Percentiles rank a stretch among this genome's conserved stretches.
Evolutionary conservation across 1,139 yeast species (phyloP).

Genomic region (Yamadazyma oceani): DNA sequence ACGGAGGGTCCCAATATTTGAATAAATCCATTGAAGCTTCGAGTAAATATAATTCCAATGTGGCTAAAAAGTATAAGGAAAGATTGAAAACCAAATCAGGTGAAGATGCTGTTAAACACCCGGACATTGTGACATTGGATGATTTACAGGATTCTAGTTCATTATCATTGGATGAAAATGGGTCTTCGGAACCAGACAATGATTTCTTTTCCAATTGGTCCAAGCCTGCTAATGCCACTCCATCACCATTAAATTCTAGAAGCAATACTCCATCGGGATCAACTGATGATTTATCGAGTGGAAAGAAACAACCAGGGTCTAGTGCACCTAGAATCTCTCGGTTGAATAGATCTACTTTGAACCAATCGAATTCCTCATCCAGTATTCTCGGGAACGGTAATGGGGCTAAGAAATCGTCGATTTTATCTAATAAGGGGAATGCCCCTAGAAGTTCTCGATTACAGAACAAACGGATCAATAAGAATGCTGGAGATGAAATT

Average conservation of each 20-base stretch:
- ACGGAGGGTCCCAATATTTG: slow-evolving; percentile 78
- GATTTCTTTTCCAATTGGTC: slow-evolving; percentile 94
- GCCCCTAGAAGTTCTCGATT: slow-evolving; percentile 58
- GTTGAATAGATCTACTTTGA: slow-evolving; percentile 14
- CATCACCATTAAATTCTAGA: slow-evolving; percentile 53
- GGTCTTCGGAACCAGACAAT: slow-evolving; percentile 32
- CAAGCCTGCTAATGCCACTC: slow-evolving; percentile 59
- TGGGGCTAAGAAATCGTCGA: slow-evolving; percentile 33
- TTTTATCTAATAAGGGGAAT: slow-evolving; percentile 41
- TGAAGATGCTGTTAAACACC: slow-evolving; percentile 67
- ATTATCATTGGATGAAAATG: slow-evolving; percentile 31
- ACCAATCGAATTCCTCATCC: slow-evolving; percentile 8
- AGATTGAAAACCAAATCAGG: slow-evolving; percentile 69
- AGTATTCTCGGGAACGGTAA: slow-evolving; percentile 15
- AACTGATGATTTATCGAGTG: slow-evolving; percentile 35
- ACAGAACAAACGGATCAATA: slow-evolving; percentile 49
- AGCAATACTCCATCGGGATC: slow-evolving; percentile 48
- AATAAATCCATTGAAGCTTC: slow-evolving; percentile 56
- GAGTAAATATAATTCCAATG: slow-evolving; percentile 76
- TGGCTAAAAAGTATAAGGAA: slow-evolving; percentile 76
- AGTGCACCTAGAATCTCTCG: slow-evolving; percentile 17
- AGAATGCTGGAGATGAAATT: slow-evolving; percentile 58
- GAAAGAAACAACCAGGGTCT: slow-evolving; percentile 17
- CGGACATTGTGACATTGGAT: slow-evolving; percentile 62
- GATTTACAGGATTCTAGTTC: slow-evolving; percentile 50